Evolutionary conservation across 495 filamentous ascomycete species (phyloP), one percentile per base, ranked within the genome.

Genomic region (Aspergillus affinis): DNA sequence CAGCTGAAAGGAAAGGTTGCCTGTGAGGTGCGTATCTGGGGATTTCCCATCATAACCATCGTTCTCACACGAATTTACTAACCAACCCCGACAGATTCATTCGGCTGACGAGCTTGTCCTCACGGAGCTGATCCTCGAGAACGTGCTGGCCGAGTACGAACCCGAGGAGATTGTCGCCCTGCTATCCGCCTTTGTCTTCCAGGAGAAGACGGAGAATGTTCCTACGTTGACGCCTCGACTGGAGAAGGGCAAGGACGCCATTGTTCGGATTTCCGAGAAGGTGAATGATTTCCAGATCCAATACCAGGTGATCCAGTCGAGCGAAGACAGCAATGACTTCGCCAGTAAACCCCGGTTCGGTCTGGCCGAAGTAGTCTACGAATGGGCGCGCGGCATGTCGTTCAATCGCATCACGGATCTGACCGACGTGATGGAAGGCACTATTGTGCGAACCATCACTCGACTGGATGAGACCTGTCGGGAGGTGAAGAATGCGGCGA

Each of bases 331-430:
- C 58, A 96, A 93, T 69, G 92, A 98, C 71, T 98, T 97, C 65
- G 90, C 89, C 48, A 90, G 84, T 62, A 80, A 86, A 47, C 91
- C 92, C 9, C 83, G 92, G 15, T 98, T 98, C 69, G 93, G 93
- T 0, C 82, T 98, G 51, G 91, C 95, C 66, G 95, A 98, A 72
- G 95, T 98, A 0, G 94, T 98, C 17, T 97, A 98, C 70, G 94
- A 98, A 75, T 98, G 94, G 94, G 95, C 94, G 2, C 83, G 90
- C 57, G 94, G 94, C 20, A 97, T 97, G 92, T 90, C 90, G 30
- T 98, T 98, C 82, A 96, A 92, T 73, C 93, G 95, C 55, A 98
- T 98, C 65, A 98, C 93, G 0, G 91, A 96, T 60, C 78, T 98
- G 56, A 98, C 94, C 27, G 94, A 98, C 69, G 93, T 98, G 50